These are phyloP conservation scores for Penicillium italicum DNA, from an alignment of 2,329 filamentous ascomycete species.

Conservation along the genomic window DNA sequence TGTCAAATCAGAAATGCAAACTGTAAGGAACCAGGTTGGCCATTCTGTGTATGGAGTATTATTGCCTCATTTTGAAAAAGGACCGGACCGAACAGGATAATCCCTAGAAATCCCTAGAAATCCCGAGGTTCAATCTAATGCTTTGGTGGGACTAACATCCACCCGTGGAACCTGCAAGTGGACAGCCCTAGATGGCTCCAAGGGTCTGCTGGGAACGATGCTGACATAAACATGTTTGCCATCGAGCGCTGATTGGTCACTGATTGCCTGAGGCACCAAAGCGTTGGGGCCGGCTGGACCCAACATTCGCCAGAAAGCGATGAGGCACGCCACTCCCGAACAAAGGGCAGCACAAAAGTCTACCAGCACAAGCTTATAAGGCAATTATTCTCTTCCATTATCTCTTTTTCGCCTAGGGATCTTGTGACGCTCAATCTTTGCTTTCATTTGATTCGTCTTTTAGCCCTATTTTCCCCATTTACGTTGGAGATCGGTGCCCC, in stretches of 20 bases:
- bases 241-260: neutral
- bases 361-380: conserved; percentile 6
- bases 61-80: neutral
- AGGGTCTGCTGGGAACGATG: neutral
- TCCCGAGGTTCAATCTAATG: neutral
- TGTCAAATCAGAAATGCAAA: neutral
- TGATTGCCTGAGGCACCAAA: conserved; percentile 22
- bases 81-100: neutral
- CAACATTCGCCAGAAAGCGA: conserved; percentile 22
- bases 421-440: conserved; percentile 22
- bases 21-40: neutral
- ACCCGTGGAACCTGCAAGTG: neutral
- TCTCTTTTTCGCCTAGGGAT: conserved; percentile 24
- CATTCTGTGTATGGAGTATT: neutral
- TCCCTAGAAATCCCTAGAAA: conserved; percentile 1
- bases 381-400: neutral
- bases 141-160: neutral
- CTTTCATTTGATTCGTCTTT: conserved; percentile 18
- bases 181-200: neutral
- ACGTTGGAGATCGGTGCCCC: conserved; percentile 21
- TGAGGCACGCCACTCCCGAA: conserved; percentile 17
- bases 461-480: conserved; percentile 18
- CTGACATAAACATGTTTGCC: conserved; percentile 1
- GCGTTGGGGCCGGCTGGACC: conserved; percentile 31
- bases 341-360: conserved; percentile 2